phyloP scores from a whole-genome alignment of 2,329 filamentous ascomycete species.

The Aspergillus floridensis region DNA sequence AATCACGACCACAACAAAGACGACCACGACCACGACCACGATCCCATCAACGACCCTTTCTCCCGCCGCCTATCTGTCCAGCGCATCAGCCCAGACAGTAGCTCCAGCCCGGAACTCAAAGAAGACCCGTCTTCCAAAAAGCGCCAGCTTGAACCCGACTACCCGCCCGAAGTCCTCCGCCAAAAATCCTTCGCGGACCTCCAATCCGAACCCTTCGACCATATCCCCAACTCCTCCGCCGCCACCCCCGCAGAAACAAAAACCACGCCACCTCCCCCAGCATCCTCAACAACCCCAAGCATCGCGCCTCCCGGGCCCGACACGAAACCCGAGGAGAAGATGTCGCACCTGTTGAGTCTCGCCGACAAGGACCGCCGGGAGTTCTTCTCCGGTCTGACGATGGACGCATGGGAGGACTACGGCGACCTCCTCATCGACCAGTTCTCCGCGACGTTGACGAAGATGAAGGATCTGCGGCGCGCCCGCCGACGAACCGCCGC shows the following conservation, averaged over 20 bases:
- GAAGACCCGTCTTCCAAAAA: conserved; percentile 23
- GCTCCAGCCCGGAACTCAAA: conserved; percentile 17
- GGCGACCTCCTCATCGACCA: conserved; percentile 60
- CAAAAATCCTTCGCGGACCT: conserved; percentile 50
- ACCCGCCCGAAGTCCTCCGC: conserved; percentile 45
- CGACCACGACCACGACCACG: conserved; percentile 30
- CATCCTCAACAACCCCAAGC: conserved; percentile 18
- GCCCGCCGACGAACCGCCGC: conserved; percentile 54
- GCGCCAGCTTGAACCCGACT: conserved; percentile 45
- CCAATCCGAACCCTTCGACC: conserved; percentile 51
- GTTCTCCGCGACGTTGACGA: conserved; percentile 51
- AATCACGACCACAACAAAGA: conserved; percentile 24
- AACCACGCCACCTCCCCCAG: conserved; percentile 18
- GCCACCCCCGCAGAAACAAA: not conserved
- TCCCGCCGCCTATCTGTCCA: conserved; percentile 27
- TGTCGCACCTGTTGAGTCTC: conserved; percentile 37
- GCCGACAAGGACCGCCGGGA: conserved; percentile 42
- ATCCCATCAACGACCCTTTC: conserved; percentile 33
- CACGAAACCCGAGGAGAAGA: conserved; percentile 32
- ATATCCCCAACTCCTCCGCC: conserved; percentile 33
- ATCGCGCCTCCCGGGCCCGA: conserved; percentile 16
- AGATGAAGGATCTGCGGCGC: conserved; percentile 53
- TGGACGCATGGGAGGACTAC: conserved; percentile 60
- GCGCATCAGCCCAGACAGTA: conserved; percentile 21
- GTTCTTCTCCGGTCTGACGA: conserved; percentile 53